These are phyloP conservation scores for Peronospora tabacina DNA, from an alignment of 352 stramenopile species.

Conservation along the genomic window DNA sequence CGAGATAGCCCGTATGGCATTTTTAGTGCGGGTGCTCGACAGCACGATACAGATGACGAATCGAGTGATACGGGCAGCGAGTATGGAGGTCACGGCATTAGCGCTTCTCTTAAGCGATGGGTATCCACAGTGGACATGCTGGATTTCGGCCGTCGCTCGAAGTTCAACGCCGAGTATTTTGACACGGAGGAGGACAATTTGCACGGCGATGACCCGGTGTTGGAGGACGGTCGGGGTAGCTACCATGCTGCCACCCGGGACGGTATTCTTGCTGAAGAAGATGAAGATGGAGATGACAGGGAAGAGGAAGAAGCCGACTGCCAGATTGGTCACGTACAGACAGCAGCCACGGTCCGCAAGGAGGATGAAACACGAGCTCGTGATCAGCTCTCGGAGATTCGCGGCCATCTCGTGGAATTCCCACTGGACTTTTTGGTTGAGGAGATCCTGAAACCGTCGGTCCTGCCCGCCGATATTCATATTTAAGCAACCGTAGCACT, in stretches of 20 bases:
- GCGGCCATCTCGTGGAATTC: constrained; percentile 80
- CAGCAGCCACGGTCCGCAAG: constrained; percentile 71
- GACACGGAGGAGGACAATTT: constrained; percentile 44
- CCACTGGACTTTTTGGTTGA: constrained; percentile 78
- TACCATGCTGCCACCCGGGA: constrained; percentile 29
- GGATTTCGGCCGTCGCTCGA: constrained; percentile 65
- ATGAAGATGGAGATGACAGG: constrained; percentile 13
- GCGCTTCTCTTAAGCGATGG: constrained; percentile 63
- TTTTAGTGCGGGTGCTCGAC: constrained; percentile 24
- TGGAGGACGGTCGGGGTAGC: constrained; percentile 49
- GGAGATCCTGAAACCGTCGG: constrained; percentile 77
- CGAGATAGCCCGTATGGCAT: constrained; percentile 30
- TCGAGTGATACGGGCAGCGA: constrained; percentile 41
- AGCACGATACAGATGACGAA: constrained; percentile 30
- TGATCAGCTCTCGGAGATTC: constrained; percentile 71
- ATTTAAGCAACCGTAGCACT: constrained; percentile 51
- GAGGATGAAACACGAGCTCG: constrained; percentile 64
- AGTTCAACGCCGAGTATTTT: constrained; percentile 77
- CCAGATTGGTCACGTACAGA: constrained; percentile 81
- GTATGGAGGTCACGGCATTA: constrained; percentile 40
- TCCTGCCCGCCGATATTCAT: constrained; percentile 76
- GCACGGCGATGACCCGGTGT: constrained; percentile 46
- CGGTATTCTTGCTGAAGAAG: constrained; percentile 27
- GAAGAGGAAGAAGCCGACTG: constrained; percentile 50
- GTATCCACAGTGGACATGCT: constrained; percentile 60